Base-by-base conservation (phyloP, 2,329 filamentous ascomycete species). In the Trichoderma sp. region DNA sequence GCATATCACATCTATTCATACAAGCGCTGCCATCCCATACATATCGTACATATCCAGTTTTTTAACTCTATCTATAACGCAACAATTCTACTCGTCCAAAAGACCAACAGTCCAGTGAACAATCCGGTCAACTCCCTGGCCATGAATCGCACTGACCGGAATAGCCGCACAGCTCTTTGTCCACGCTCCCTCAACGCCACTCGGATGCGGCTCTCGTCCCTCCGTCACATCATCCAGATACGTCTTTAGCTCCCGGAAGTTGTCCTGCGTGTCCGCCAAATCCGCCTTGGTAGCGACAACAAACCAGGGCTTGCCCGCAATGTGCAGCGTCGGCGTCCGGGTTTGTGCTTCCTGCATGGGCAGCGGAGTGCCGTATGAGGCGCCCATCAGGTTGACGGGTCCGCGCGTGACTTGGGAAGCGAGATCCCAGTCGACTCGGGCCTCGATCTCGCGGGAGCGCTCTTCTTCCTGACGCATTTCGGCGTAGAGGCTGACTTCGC, bases 221-320 rank as follows among this genome's bases (percentile, higher is more conserved):
- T 85, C 86, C 69, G 90, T 90, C 29, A 98, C 88, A 4, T 85
- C 86, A 5, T 89, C 87, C 4, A 99, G 85, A 83, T 98, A 98
- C 9, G 85, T 84, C 78, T 91, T 91, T 79, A 99, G 85, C 69
- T 86, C 84, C 45, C 83, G 84, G 82, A 94, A 99, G 81, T 97
- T 97, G 29, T 91, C 89, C 82, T 95, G 90, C 2, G 97, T 97
- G 3, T 89, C 89, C 4, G 92, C 90, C 73, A 97, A 83, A 82
- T 98, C 96, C 1, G 94, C 95, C 85, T 98, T 98, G 24, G 95
- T 98, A 1, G 94, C 96, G 60, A 98, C 92, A 6, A 98, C 95
- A 80, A 97, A 97, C 97, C 97, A 99, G 1, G 97, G 95, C 85
- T 99, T 99, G 41, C 90, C 91, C n/a, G 94, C 93, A 78, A 98